Percentiles rank a stretch among this genome's conserved stretches.
These are phyloP conservation scores for Micromonas pusilla DNA, from an alignment of 139 green algal species.

Conservation along the genomic window DNA sequence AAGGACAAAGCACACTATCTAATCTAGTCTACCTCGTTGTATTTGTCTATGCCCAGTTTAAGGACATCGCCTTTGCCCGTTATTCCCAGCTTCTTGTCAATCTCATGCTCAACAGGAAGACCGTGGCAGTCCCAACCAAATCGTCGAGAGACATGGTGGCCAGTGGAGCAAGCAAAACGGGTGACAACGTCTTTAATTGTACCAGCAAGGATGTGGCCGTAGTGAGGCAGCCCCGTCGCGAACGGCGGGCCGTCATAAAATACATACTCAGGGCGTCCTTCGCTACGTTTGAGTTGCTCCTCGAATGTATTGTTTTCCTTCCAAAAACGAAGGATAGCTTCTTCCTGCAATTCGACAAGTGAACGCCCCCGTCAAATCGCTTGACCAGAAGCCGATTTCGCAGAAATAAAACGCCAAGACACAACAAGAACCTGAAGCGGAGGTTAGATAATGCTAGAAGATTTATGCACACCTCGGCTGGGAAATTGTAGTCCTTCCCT, in stretches of 20 bases:
- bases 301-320: constrained; percentile 55
- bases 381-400: neutral
- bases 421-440: neutral
- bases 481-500: constrained; percentile 71
- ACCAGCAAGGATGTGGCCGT: constrained; percentile 95
- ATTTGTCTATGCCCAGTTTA: constrained; percentile 88
- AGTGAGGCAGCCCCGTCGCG: constrained; percentile 95
- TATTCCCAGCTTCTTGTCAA: constrained; percentile 95
- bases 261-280: constrained; percentile 86
- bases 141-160: constrained; percentile 73
- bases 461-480: constrained; percentile 46
- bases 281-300: constrained; percentile 74
- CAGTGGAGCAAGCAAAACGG: constrained; percentile 77
- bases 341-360: constrained; percentile 44
- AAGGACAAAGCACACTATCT: too few species aligned
- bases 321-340: constrained; percentile 75
- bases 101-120: constrained; percentile 97
- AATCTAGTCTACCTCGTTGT: constrained; percentile 80
- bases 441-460: neutral
- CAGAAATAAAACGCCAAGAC: neutral
- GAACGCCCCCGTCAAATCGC: neutral
- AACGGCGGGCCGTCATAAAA: constrained; percentile 99
- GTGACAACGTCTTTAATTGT: constrained; percentile 99
- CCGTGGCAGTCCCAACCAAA: constrained; percentile 95
- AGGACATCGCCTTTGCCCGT: constrained; percentile 80